Conservation (phyloP, 1,284 basidiomycete species). For the Naganishia albida region DNA sequence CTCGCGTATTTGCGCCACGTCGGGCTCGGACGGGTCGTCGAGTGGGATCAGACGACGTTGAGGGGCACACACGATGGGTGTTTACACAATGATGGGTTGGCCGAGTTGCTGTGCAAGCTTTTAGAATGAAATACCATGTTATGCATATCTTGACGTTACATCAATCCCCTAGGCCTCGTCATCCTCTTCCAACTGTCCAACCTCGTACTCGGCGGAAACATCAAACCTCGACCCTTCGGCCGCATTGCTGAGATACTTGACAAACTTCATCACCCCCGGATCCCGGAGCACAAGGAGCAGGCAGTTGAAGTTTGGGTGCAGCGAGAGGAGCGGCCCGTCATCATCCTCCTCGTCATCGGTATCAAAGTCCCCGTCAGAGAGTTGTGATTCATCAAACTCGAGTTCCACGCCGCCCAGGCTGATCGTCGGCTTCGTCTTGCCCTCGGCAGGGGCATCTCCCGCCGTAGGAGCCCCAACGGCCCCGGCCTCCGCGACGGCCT, state of each 20-base stretch:
- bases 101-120: constrained; percentile 28
- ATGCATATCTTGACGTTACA: not conserved
- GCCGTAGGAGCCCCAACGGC: too few relatives aligned
- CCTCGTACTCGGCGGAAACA: constrained; percentile 82
- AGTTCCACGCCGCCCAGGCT: constrained; percentile 49
- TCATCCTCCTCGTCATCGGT: constrained; percentile 64
- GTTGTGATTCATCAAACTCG: constrained; percentile 54
- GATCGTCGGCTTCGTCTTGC: constrained; percentile 37
- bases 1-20: constrained; percentile 1
- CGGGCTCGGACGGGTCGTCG: constrained; percentile 3
- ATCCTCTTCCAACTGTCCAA: constrained; percentile 58
- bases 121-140: constrained; percentile 4
- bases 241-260: constrained; percentile 86
- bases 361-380: constrained; percentile 53
- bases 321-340: constrained; percentile 81
- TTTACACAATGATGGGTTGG: constrained; percentile 32
- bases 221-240: constrained; percentile 89
- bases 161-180: constrained; percentile 42
- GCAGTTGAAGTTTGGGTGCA: constrained; percentile 88
- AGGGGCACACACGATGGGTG: constrained; percentile 32
- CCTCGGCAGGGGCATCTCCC: too few relatives aligned
- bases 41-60: constrained; percentile 24
- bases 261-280: constrained; percentile 88
- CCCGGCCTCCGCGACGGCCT: constrained; percentile 35
- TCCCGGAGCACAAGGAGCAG: constrained; percentile 88